These are phyloP conservation scores for Areca catechu DNA, from an alignment of 176 grass and related monocot species.

Conservation along the genomic window DNA sequence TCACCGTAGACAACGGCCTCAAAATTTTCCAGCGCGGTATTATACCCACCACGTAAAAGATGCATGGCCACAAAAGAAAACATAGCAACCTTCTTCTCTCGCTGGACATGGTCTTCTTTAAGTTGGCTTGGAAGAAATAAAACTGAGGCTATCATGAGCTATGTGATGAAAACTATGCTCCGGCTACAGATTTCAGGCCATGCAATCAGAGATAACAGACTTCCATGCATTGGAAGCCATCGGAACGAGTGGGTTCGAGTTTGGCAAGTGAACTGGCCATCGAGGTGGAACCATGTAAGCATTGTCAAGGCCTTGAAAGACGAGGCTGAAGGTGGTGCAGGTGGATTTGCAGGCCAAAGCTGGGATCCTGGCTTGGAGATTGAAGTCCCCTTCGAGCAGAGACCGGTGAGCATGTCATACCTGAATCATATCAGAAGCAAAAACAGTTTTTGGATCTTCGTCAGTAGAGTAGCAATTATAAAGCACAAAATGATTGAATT, in stretches of 20 bases:
- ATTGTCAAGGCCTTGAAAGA: constrained; percentile 59
- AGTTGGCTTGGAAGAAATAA: neutral
- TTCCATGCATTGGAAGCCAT: neutral
- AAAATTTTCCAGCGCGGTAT: neutral
- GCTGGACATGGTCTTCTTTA: neutral
- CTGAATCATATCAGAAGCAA: neutral
- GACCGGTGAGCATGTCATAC: constrained; percentile 40
- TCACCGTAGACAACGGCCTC: too few species aligned
- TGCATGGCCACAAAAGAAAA: constrained; percentile 23
- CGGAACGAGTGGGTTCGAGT: neutral
- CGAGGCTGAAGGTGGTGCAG: constrained; percentile 45
- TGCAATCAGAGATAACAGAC: constrained; percentile 14
- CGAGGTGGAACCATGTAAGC: constrained; percentile 12
- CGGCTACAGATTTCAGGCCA: constrained; percentile 39
- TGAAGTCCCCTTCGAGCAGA: constrained; percentile 79
- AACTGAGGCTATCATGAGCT: too few species aligned
- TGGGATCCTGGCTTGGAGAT: constrained; percentile 96
- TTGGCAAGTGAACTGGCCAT: constrained; percentile 6
- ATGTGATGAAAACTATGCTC: constrained; percentile 35
- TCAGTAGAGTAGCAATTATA: too few species aligned
- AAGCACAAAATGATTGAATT: neutral
- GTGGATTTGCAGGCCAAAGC: constrained; percentile 46
- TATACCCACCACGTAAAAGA: constrained; percentile 47
- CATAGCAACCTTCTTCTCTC: neutral
- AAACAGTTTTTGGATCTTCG: too few species aligned